These are phyloP conservation scores for Cercospora nicotianae DNA, from an alignment of 2,329 filamentous ascomycete species.

Conservation along the genomic window DNA sequence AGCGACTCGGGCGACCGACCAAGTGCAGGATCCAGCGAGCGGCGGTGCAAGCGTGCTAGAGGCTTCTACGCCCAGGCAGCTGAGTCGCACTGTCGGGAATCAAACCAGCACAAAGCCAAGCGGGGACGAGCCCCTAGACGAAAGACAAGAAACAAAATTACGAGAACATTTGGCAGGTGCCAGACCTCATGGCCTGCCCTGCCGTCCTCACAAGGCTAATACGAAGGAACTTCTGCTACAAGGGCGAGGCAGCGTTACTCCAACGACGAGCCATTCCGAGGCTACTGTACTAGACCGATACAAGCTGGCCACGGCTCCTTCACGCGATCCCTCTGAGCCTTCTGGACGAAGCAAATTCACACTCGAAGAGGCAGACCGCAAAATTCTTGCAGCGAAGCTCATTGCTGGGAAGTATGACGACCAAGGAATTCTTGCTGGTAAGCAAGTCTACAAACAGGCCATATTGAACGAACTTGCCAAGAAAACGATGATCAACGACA, in stretches of 20 bases:
- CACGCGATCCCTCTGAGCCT: background rate
- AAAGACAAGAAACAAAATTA: constrained; percentile 1
- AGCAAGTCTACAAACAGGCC: constrained; percentile 21
- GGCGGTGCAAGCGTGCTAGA: constrained; percentile 21
- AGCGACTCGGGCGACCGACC: constrained; percentile 3
- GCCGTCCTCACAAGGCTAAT: constrained; percentile 7
- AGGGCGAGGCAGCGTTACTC: constrained; percentile 28
- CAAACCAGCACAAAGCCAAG: background rate
- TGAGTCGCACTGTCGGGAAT: background rate
- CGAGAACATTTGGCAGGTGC: constrained; percentile 8
- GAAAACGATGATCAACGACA: constrained; percentile 30
- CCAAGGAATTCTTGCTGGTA: background rate
- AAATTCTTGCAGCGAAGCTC: constrained; percentile 23
- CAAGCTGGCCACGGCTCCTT: constrained; percentile 24
- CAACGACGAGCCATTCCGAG: constrained; percentile 26
- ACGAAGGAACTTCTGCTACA: constrained; percentile 22
- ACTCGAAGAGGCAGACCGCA: background rate
- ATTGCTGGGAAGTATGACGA: constrained; percentile 26
- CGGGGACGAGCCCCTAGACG: background rate
- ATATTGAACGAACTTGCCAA: constrained; percentile 27
- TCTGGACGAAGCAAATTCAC: background rate
- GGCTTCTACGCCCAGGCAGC: background rate
- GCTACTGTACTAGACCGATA: constrained; percentile 31
- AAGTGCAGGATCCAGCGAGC: constrained; percentile 18
- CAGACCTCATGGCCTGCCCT: constrained; percentile 10